Evolutionary conservation across 306 rosid species (phyloP), one percentile per base, ranked within the genome.

Genomic region (Ochetophila trinervis): DNA sequence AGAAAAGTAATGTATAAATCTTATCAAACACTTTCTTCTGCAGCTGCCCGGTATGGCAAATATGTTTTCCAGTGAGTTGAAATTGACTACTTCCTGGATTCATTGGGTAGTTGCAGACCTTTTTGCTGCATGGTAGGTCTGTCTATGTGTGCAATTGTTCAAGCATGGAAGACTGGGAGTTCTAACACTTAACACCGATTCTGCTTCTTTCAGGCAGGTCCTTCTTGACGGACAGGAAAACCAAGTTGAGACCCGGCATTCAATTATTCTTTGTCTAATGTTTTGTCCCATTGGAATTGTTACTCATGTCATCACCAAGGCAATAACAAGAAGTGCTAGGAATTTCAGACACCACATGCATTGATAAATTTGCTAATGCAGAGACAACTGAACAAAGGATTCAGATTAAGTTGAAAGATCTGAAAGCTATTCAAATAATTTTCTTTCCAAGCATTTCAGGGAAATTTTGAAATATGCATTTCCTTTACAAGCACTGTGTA

Each of bases 11-110:
- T 4, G 17, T 17, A 5, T 6, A 11, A 19, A 19, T 47, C 21
- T 65, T 55, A 27, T 19, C 14, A 2, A 16, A 19, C 40, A 16
- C 11, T 50, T 19, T 50, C 9, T 32, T 35, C 40, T 79, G 85
- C 94, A 93, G 97, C 81, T 93, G 63, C 57, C 84, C 55, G 84
- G 96, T 65, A 89, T 93, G 14, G 90, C 74, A 47, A 93, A 79
- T 79, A 87, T 93, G 97, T 93, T 93, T 79, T 76, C 94, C 3
- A 87, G 83, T 40, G 99, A 93, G 85, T 63, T 93, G 85, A 90
- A 97, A 63, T 65, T 93, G 51, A 96, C 97, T 69, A 90, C 99
- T 78, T 97, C 99, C 14, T 93, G 99, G 99, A 93, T 89, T 78
- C 99, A 89, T 76, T 84, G 87, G 75, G 67, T 93, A 84, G 88